Base-by-base conservation (phyloP, 176 grass and related monocot species). In the Tillandsia leiboldiana region DNA sequence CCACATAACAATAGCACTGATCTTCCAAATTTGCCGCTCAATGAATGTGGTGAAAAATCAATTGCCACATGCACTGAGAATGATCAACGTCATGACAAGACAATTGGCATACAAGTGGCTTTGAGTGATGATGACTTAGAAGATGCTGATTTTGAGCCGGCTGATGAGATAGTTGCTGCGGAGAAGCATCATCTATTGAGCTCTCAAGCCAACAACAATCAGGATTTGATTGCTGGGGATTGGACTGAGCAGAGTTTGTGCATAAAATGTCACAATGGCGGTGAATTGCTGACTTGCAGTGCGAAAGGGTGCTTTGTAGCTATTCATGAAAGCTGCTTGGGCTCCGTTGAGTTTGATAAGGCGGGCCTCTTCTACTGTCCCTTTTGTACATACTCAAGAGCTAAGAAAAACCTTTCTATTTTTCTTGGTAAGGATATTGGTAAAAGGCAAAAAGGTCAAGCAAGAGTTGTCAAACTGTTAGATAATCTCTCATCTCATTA, bases 251-350 rank as follows among this genome's bases (percentile, higher is more conserved):
- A 67, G 28, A 47, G 33, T 47, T 49, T 48, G 3, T 67, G 65
- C 14, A 2, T 67, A 48, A 67, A 67, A n/a, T 67, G 65, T 8
- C 2, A 49, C 48, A 67, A 67, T 42, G 65, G 14, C 48, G 65
- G 65, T 67, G 12, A 67, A 49, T 67, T 67, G 28, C 48, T 67
- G 33, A 67, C 28, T 49, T 67, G 65, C 13, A 67, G 65, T 42
- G 33, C 14, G 7, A 67, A 47, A 20, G 33, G 65, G 1, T 67
- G 65, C 48, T 42, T 2, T 1, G 33, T 67, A 9, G 65, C 28
- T 48, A 15, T 67, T 47, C 65, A 67, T 67, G 13, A 49, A 49
- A 48, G 29, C 7, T 67, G 65, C 17, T 67, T 67, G 65, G 65
- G 28, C 6, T 33, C 15, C 1, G 65, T 67, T 67, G 48, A n/a